These are phyloP conservation scores for Trapa bicornis DNA, from an alignment of 345 rosid genomes.

Conservation along the genomic window DNA sequence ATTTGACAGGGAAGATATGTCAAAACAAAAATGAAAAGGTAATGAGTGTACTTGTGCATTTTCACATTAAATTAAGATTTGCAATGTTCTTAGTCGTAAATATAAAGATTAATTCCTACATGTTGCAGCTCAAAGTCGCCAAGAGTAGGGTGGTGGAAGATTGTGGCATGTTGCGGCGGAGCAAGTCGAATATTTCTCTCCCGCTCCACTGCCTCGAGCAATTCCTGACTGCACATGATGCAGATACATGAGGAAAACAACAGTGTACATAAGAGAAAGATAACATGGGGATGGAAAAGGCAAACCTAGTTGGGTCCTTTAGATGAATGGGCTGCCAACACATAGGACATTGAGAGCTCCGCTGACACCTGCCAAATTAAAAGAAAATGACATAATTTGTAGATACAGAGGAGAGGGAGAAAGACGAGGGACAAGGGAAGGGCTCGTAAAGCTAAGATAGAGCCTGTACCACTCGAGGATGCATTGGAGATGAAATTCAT, in stretches of 20 bases:
- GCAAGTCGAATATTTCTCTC: slow-evolving; percentile 40
- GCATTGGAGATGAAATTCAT: slow-evolving; percentile 74
- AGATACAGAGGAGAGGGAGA: not conserved
- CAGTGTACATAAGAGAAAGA: not conserved
- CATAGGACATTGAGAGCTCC: slow-evolving; percentile 79
- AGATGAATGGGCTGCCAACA: slow-evolving; percentile 57
- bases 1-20: not conserved
- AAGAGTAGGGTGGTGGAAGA: slow-evolving; percentile 55
- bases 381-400: not conserved
- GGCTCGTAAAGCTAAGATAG: not conserved
- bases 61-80: not conserved
- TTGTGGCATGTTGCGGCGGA: slow-evolving; percentile 39
- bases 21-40: slow-evolving; percentile 4
- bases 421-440: too few species aligned
- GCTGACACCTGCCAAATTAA: slow-evolving; percentile 41
- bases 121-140: slow-evolving; percentile 62
- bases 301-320: slow-evolving; percentile 13
- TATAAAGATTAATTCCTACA: slow-evolving; percentile 14
- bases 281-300: not conserved
- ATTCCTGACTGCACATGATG: slow-evolving; percentile 35
- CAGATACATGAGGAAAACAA: not conserved
- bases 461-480: slow-evolving; percentile 57
- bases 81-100: not conserved
- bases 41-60: not conserved
- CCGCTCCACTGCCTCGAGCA: slow-evolving; percentile 57